phyloP scores from a whole-genome alignment of 2,329 filamentous ascomycete genomes.

The Bipolaris cookei region DNA sequence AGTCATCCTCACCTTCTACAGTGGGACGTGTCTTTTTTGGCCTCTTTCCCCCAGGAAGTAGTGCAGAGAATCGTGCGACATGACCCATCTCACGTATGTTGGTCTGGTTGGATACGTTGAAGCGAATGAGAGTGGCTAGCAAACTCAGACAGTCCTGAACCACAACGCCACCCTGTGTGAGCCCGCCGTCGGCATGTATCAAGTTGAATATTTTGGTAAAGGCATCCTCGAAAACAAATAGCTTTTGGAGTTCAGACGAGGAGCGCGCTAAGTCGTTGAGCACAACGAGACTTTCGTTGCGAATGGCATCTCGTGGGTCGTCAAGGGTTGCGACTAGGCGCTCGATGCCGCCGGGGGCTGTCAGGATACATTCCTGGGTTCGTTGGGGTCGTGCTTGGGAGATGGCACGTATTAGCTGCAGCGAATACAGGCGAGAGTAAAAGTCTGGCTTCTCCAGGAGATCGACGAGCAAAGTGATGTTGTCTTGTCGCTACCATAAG shows the following conservation, averaged over 20 bases:
- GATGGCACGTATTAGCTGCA: conserved; percentile 88
- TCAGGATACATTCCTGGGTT: conserved; percentile 92
- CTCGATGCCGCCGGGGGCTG: conserved; percentile 85
- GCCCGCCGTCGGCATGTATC: conserved; percentile 79
- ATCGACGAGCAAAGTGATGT: conserved; percentile 87
- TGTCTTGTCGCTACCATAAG: conserved; percentile 79
- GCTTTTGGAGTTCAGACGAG: conserved; percentile 88
- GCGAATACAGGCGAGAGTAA: conserved; percentile 86
- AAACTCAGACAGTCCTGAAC: conserved; percentile 94
- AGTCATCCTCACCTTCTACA: conserved; percentile 68
- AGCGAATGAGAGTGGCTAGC: conserved; percentile 83
- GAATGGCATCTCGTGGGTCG: conserved; percentile 82
- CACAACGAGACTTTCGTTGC: conserved; percentile 82
- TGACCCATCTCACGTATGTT: conserved; percentile 91
- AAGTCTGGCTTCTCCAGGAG: conserved; percentile 88
- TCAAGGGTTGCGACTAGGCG: conserved; percentile 83
- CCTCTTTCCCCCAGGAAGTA: conserved; percentile 68
- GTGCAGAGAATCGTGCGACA: conserved; percentile 71
- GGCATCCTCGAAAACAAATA: conserved; percentile 93
- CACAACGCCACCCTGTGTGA: conserved; percentile 81
- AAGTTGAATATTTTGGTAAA: conserved; percentile 87
- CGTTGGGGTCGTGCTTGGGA: conserved; percentile 84
- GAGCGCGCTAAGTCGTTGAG: conserved; percentile 86
- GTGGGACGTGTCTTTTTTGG: conserved; percentile 61
- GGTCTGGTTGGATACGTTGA: conserved; percentile 91